These are phyloP conservation scores for Hibiscus mutabilis DNA, from an alignment of 345 rosid genomes.

Conservation along the genomic window DNA sequence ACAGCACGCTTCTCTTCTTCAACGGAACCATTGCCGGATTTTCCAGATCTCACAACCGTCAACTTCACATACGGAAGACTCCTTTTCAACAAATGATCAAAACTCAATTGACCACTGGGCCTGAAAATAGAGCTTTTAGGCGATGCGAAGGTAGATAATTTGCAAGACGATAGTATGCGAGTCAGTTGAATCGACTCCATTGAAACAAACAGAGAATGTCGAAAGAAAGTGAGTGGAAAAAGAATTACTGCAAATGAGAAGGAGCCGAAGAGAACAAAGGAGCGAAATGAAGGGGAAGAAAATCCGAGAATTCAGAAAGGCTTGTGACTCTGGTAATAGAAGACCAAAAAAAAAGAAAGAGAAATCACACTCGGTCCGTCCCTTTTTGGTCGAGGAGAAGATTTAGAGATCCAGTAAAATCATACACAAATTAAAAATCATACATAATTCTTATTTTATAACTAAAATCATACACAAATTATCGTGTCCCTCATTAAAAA, in stretches of 20 bases:
- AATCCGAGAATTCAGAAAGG: background rate
- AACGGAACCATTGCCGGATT: constrained; percentile 14
- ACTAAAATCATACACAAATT: too few relatives aligned
- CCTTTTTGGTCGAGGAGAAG: background rate
- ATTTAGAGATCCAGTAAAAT: constrained; percentile 12
- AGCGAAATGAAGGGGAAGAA: constrained; percentile 1
- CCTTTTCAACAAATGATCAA: constrained; percentile 20
- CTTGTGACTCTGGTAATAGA: background rate
- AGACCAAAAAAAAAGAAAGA: background rate
- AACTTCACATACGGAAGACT: constrained; percentile 21
- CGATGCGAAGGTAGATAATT: background rate
- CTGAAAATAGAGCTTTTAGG: background rate
- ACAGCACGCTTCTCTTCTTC: constrained; percentile 28
- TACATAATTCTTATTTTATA: too few relatives aligned
- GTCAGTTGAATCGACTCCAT: constrained; percentile 45
- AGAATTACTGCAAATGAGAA: background rate
- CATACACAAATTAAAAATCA: too few relatives aligned
- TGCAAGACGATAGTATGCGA: constrained; percentile 11
- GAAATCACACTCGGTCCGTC: background rate
- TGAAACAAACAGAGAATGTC: background rate
- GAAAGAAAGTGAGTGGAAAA: background rate
- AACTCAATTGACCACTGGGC: constrained; percentile 22
- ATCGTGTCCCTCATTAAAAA: too few relatives aligned
- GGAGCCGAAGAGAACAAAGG: background rate
- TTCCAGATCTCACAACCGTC: constrained; percentile 21